A percentile compares a stretch with the other conserved stretches of the same genome.
These are phyloP conservation scores for Arctium lappa DNA, from an alignment of 129 eudicot genomes.

Conservation along the genomic window DNA sequence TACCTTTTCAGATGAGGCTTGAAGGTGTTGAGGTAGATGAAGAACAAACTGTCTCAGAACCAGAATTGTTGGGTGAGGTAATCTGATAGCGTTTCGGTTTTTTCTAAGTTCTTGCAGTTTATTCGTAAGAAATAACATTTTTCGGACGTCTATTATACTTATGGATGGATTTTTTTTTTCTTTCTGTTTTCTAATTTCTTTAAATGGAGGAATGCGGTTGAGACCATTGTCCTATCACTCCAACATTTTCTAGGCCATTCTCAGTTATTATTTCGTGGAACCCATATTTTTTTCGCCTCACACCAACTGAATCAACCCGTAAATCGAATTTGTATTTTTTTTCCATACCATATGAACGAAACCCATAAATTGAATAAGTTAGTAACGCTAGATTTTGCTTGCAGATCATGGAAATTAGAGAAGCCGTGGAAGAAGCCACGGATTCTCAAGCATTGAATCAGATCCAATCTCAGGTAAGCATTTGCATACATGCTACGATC, in stretches of 20 bases:
- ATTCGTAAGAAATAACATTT: background rate
- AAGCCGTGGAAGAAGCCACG: constrained; percentile 82
- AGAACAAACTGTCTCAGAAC: constrained; percentile 83
- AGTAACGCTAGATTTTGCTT: background rate
- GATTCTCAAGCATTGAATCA: constrained; percentile 47
- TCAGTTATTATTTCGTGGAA: background rate
- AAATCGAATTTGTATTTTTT: background rate
- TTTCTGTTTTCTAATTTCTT: background rate
- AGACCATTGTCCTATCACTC: background rate
- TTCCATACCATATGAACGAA: background rate
- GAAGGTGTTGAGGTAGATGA: constrained; percentile 74
- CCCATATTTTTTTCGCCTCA: background rate
- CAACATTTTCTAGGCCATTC: background rate
- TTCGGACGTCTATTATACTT: background rate
- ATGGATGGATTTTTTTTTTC: background rate
- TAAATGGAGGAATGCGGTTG: background rate
- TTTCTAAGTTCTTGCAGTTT: background rate
- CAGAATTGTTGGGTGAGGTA: constrained; percentile 82
- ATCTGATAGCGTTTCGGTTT: background rate
- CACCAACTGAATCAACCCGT: too few species aligned
- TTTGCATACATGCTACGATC: background rate
- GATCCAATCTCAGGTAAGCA: constrained; percentile 63
- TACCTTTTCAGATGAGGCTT: constrained; percentile 53
- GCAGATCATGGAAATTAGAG: constrained; percentile 95
- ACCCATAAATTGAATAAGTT: background rate